Evolutionary conservation across 768 basidiomycete species (phyloP).

Genomic region (Xanthoconium stramineum): DNA sequence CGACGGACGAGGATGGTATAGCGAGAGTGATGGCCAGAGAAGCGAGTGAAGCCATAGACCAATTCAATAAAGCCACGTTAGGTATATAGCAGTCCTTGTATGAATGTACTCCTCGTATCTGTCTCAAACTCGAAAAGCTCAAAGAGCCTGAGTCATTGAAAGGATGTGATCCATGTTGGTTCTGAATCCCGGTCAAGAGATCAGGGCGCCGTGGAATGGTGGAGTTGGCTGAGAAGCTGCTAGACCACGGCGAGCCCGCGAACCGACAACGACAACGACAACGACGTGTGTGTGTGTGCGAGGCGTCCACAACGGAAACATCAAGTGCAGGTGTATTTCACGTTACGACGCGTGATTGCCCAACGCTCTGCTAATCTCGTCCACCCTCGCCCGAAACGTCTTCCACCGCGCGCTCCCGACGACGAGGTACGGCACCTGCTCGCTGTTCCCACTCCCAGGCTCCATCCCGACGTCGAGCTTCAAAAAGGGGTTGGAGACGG

Average conservation of each 20-base stretch:
- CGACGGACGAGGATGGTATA: conserved; percentile 68
- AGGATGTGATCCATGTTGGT: conserved; percentile 64
- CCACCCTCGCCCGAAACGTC: conserved; percentile 64
- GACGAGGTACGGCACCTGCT: conserved; percentile 52
- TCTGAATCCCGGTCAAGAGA: conserved; percentile 20
- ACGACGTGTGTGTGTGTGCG: not conserved
- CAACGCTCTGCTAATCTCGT: conserved; percentile 67
- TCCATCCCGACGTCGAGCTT: conserved; percentile 54
- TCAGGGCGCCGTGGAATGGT: conserved; percentile 16
- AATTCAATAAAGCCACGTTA: conserved; percentile 48
- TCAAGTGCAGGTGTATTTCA: conserved; percentile 4
- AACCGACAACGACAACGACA: conserved; percentile 13
- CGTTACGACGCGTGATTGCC: conserved; percentile 36
- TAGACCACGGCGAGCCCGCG: conserved; percentile 24
- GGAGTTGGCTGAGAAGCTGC: conserved; percentile 21
- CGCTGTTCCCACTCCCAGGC: conserved; percentile 48
- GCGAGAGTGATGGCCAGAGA: conserved; percentile 79
- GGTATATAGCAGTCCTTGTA: conserved; percentile 1
- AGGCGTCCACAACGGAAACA: not conserved
- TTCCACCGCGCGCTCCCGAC: conserved; percentile 69
- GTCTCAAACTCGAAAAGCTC: conserved; percentile 73
- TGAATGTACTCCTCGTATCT: conserved; percentile 77
- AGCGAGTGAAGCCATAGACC: conserved; percentile 50
- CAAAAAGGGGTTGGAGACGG: conserved; percentile 85
- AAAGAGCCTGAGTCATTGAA: conserved; percentile 77